Evolutionary conservation across 345 rosid species (phyloP).

Genomic region (Physaria fendleri): DNA sequence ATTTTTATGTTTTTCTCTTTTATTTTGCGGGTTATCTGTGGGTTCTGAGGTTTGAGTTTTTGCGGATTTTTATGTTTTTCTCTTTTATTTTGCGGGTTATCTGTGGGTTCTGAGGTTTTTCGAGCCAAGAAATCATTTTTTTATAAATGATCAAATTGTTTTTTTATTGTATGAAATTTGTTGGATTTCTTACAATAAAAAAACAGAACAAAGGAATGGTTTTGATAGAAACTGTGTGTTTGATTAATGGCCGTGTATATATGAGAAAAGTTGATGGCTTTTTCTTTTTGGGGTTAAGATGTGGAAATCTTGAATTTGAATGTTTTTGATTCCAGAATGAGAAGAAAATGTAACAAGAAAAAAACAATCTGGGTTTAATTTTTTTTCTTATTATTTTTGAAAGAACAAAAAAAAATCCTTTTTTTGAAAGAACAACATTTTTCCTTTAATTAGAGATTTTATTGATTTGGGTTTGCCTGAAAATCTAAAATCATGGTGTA

Average conservation of each 20-base stretch:
- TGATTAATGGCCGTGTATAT: constrained; percentile 15
- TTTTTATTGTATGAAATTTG: background rate
- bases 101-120: too few species aligned
- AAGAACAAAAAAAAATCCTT: too few species aligned
- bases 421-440: background rate
- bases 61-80: too few species aligned
- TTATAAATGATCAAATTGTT: background rate
- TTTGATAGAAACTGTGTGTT: background rate
- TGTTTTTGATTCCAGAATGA: constrained; percentile 18
- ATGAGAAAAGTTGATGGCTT: constrained; percentile 24
- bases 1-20: too few species aligned
- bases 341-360: background rate
- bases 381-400: background rate
- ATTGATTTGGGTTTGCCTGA: constrained; percentile 2
- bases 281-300: constrained; percentile 5
- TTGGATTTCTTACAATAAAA: constrained; percentile 9
- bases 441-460: constrained; percentile 4
- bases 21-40: constrained; percentile 56
- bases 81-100: too few species aligned
- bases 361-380: constrained; percentile 3
- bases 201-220: background rate
- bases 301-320: constrained; percentile 21
- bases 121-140: constrained; percentile 55
- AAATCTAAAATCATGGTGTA: too few species aligned
- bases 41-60: constrained; percentile 43